Evolutionary conservation across 106 monocot genomes (phyloP), one percentile per base, ranked within the genome.

Genomic region (Dactylorhiza incarnata): DNA sequence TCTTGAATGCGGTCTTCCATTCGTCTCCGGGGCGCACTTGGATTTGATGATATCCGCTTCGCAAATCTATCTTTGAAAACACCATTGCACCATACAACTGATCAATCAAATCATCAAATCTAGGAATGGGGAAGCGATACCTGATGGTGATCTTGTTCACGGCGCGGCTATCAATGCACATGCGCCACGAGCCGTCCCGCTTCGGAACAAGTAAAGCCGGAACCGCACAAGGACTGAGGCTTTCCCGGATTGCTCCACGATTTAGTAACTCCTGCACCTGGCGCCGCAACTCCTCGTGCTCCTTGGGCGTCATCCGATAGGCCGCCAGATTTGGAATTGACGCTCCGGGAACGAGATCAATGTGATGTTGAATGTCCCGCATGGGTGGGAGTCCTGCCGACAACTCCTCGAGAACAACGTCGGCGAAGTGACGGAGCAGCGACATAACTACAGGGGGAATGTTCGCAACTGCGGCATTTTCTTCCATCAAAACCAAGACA

Each of bases 371-470:
- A 10, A 51, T 51, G 51, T 51, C 9, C 0, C 51, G 3, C 51
- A 12, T 51, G 51, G 51, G 3, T 0, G 14, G 9, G 7, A 51
- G 9, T 51, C 14, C 13, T 10, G 3, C 2, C 2, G 29, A 3
- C 51, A 51, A 9, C 9, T 51, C 2, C 9, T 51, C 14, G 0
- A 0, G 9, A 9, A 9, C 8, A 0, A 14, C 9, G 3, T 9
- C 2, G 9, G 8, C 9, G 3, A 3, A 0, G 0, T 12, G 0
- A 14, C 3, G 13, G 8, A 9, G 9, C 0, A 12, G 9, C 0
- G 1, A 8, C 14, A 51, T 12, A 8, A 3, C 0, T 10, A 3
- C 51, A 1, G 13, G 13, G 3, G 51, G 51, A 51, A 3, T 51
- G 2, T 0, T 2, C 29, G 2, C 29, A 1, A 29, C 29, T 1